phyloP scores from a whole-genome alignment of 179 eudicot genomes.

The Vitellaria paradoxa region DNA sequence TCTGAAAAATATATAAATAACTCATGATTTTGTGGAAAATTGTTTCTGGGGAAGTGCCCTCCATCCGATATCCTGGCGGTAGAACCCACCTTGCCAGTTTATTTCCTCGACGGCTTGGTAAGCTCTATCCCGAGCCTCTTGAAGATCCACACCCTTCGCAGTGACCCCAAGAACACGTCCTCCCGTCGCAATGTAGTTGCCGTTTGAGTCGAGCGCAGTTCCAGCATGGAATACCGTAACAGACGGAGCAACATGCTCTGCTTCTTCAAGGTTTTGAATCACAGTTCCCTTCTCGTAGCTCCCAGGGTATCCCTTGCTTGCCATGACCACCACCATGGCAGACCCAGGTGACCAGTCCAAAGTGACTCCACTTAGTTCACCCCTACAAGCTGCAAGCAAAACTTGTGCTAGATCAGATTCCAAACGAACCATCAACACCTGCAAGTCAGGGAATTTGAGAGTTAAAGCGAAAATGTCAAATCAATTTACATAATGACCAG shows the following conservation, averaged over 20 bases:
- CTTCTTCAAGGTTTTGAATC: constrained; percentile 60
- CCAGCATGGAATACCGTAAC: constrained; percentile 94
- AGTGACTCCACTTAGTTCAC: constrained; percentile 59
- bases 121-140: constrained; percentile 71
- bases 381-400: constrained; percentile 81
- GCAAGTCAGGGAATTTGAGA: neutral
- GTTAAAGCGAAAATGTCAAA: neutral
- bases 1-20: neutral
- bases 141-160: constrained; percentile 75
- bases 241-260: constrained; percentile 63
- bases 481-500: neutral
- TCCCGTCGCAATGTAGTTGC: constrained; percentile 76
- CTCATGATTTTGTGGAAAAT: constrained; percentile 5
- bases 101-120: constrained; percentile 67
- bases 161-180: constrained; percentile 96
- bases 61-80: constrained; percentile 85
- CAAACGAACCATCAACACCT: constrained; percentile 93
- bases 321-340: constrained; percentile 98
- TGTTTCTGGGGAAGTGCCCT: constrained; percentile 62
- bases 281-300: constrained; percentile 68
- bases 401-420: constrained; percentile 88
- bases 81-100: constrained; percentile 84
- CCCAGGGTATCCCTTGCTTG: constrained; percentile 94
- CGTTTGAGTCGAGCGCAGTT: constrained; percentile 60
- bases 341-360: constrained; percentile 83